Evolutionary conservation across 495 filamentous ascomycete genomes (phyloP).

Genomic region (Ascobolus immersus): DNA sequence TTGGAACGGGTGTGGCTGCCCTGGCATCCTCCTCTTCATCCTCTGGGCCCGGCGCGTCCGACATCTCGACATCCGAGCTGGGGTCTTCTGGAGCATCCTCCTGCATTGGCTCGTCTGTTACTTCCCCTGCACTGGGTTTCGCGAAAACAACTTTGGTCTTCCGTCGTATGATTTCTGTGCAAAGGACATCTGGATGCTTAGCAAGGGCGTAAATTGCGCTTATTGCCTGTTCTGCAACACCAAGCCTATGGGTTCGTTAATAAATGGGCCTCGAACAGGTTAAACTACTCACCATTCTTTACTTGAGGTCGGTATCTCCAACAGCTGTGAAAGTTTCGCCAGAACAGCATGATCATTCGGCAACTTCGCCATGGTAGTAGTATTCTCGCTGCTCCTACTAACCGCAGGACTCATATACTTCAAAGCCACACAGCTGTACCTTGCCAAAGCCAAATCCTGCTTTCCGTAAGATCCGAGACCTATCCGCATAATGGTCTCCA

Average conservation of each 20-base stretch:
- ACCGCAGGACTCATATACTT: slow-evolving; percentile 67
- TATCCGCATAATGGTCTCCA: slow-evolving; percentile 77
- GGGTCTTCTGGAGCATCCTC: slow-evolving; percentile 14
- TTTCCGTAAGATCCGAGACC: slow-evolving; percentile 61
- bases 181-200: slow-evolving; percentile 81
- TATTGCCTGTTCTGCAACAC: slow-evolving; percentile 91
- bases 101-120: slow-evolving; percentile 16
- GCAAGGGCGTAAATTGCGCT: slow-evolving; percentile 86
- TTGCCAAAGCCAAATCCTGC: slow-evolving; percentile 62
- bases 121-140: too few relatives aligned
- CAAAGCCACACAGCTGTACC: slow-evolving; percentile 83
- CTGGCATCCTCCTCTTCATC: slow-evolving; percentile 13
- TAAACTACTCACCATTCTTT: slow-evolving; percentile 55
- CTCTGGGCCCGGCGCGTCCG: slow-evolving; percentile 11
- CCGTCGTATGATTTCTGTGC: slow-evolving; percentile 68
- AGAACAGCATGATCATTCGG: slow-evolving; percentile 80
- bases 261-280: not conserved
- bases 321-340: slow-evolving; percentile 50
- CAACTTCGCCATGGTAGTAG: slow-evolving; percentile 44
- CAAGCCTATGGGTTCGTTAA: slow-evolving; percentile 21
- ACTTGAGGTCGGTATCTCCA: slow-evolving; percentile 58
- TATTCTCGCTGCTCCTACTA: slow-evolving; percentile 39
- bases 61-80: slow-evolving; percentile 17
- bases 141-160: slow-evolving; percentile 67
- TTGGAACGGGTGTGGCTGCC: slow-evolving; percentile 15